Conservation (phyloP, 1,284 basidiomycete species). For the Puccinia sorghi region DNA sequence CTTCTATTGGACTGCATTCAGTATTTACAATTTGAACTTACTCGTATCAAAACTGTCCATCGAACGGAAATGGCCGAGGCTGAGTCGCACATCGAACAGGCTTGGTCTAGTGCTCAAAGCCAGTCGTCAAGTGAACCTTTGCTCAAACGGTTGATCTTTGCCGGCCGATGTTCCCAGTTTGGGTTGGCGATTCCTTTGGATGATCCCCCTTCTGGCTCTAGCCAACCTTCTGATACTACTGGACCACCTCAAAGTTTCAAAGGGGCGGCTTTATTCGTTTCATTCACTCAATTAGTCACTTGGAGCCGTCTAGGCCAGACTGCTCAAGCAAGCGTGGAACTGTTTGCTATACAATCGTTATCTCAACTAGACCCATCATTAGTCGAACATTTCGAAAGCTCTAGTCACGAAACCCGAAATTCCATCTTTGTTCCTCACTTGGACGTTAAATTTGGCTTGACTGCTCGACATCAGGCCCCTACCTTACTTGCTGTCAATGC, state of each 20-base stretch:
- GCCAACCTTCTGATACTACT: background rate
- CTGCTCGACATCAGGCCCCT: conserved; percentile 26
- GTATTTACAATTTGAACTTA: conserved; percentile 35
- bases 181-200: conserved; percentile 37
- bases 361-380: conserved; percentile 27
- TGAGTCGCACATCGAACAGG: conserved; percentile 28
- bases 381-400: conserved; percentile 24
- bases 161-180: conserved; percentile 30
- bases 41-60: conserved; percentile 33
- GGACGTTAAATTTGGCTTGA: conserved; percentile 36
- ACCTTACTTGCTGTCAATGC: conserved; percentile 31
- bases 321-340: conserved; percentile 33
- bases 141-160: conserved; percentile 27
- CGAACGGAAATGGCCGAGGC: conserved; percentile 36
- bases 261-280: conserved; percentile 30
- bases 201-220: background rate
- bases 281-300: conserved; percentile 28
- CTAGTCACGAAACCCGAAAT: conserved; percentile 30
- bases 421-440: conserved; percentile 34
- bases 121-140: conserved; percentile 22
- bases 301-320: conserved; percentile 40
- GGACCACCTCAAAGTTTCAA: conserved; percentile 4
- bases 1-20: conserved; percentile 30
- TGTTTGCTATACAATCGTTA: conserved; percentile 31
- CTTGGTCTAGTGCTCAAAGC: conserved; percentile 22